These are phyloP conservation scores for Ambrosiella xylebori DNA, from an alignment of 2,329 filamentous ascomycete species.

Conservation along the genomic window DNA sequence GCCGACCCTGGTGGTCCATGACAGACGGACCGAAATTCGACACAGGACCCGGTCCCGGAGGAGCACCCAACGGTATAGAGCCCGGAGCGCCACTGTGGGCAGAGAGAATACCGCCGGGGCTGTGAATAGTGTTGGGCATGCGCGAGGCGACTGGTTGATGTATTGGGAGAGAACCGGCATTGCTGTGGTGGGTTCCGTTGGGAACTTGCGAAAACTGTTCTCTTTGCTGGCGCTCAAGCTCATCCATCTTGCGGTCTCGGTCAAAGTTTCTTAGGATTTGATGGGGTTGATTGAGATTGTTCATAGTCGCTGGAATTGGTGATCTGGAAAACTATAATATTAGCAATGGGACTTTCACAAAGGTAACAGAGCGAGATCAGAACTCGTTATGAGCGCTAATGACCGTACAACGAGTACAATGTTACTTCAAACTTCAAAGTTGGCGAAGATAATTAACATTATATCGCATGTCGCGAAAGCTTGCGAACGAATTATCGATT, in stretches of 20 bases:
- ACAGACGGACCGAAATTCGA: conserved; percentile 34
- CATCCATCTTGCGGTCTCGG: conserved; percentile 32
- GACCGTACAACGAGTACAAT: no score
- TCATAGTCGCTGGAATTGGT: conserved; percentile 23
- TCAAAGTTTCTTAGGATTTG: conserved; percentile 26
- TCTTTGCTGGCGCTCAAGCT: conserved; percentile 42
- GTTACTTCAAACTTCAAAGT: no score
- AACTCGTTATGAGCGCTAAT: no score
- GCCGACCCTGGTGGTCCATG: conserved; percentile 32
- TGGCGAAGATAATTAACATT: no score
- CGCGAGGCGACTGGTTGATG: conserved; percentile 86
- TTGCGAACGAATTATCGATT: no score
- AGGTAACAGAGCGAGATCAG: neutral
- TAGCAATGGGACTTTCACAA: neutral
- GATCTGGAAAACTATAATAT: neutral
- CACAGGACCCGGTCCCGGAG: conserved; percentile 27
- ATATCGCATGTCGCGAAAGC: no score
- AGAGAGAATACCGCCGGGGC: conserved; percentile 71
- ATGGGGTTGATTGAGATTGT: conserved; percentile 29
- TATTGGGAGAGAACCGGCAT: conserved; percentile 72
- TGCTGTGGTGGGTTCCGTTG: conserved; percentile 70
- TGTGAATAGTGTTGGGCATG: conserved; percentile 68
- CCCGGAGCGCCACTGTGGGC: conserved; percentile 47
- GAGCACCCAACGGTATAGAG: conserved; percentile 33
- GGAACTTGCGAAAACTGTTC: conserved; percentile 51